These are phyloP conservation scores for Epichloe coenophiala DNA, from an alignment of 2,329 filamentous ascomycete genomes.

Conservation along the genomic window DNA sequence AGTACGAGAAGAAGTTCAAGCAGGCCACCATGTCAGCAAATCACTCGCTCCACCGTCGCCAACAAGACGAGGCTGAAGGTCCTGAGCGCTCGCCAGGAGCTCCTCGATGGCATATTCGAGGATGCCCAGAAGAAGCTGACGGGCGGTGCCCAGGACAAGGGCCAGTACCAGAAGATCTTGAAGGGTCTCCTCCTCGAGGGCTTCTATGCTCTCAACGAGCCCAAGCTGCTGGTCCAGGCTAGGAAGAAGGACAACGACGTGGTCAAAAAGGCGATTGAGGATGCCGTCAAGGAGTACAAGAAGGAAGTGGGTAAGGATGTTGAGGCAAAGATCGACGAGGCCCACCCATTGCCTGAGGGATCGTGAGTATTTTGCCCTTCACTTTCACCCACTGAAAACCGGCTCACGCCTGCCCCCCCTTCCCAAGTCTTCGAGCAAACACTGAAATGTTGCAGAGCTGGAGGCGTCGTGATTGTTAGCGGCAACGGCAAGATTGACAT, in stretches of 20 bases:
- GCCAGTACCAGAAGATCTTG: constrained; percentile 62
- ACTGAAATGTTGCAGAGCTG: constrained; percentile 44
- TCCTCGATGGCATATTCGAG: constrained; percentile 85
- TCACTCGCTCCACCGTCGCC: constrained; percentile 86
- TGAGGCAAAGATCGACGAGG: constrained; percentile 61
- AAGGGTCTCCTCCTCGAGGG: constrained; percentile 80
- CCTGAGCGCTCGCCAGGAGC: constrained; percentile 72
- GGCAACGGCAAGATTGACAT: constrained; percentile 90
- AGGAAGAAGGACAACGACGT: constrained; percentile 66
- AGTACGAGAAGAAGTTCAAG: constrained; percentile 99
- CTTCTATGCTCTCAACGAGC: constrained; percentile 75
- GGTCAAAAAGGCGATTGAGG: constrained; percentile 65
- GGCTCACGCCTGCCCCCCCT: background rate
- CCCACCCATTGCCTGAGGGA: constrained; percentile 64
- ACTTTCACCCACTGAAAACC: background rate
- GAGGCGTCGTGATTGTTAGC: constrained; percentile 69
- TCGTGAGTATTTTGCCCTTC: constrained; percentile 46
- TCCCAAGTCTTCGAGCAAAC: background rate
- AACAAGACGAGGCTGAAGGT: constrained; percentile 93
- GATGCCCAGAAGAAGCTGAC: constrained; percentile 59
- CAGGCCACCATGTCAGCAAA: constrained; percentile 98
- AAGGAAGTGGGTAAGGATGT: constrained; percentile 58
- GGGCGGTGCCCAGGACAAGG: constrained; percentile 50
- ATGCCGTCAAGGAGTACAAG: constrained; percentile 74
- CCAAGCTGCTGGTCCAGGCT: constrained; percentile 58